phyloP scores from a whole-genome alignment of 352 stramenopile species.

The Phytophthora sp. region DNA sequence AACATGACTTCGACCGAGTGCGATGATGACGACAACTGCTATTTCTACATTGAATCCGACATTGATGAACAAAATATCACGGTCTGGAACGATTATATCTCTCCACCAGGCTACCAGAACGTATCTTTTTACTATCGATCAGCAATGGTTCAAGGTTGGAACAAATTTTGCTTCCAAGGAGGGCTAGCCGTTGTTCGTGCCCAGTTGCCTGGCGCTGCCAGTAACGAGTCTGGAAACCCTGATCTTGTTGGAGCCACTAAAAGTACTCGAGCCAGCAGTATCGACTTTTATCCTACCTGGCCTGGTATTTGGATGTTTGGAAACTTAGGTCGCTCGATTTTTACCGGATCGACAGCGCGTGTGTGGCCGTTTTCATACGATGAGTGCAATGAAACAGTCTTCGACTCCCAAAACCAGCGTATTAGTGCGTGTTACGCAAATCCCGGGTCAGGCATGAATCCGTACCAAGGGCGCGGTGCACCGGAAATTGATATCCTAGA shows the following conservation, averaged over 20 bases:
- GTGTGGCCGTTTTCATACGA: constrained; percentile 96
- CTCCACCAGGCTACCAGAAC: constrained; percentile 20
- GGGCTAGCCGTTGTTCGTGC: constrained; percentile 86
- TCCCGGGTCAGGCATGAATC: constrained; percentile 91
- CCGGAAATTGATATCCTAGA: constrained; percentile 54
- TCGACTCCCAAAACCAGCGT: constrained; percentile 56
- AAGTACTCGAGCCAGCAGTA: constrained; percentile 27
- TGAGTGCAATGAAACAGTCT: constrained; percentile 77
- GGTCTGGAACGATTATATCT: constrained; percentile 56
- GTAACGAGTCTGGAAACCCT: constrained; percentile 44
- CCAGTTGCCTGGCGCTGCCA: constrained; percentile 82
- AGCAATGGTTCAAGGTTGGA: constrained; percentile 67
- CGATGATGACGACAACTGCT: constrained; percentile 32
- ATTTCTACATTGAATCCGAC: constrained; percentile 52
- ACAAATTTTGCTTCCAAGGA: constrained; percentile 85
- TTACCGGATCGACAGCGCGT: constrained; percentile 91
- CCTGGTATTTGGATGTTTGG: constrained; percentile 43
- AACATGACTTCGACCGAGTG: constrained; percentile 35
- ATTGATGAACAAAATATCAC: constrained; percentile 38
- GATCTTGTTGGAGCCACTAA: constrained; percentile 28
- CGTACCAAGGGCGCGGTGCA: constrained; percentile 86
- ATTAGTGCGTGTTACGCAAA: constrained; percentile 90
- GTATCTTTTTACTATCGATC: constrained; percentile 20
- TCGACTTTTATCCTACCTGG: constrained; percentile 43
- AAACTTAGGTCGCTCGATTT: constrained; percentile 94